Conservation (phyloP, 108 stramenopile genomes). For the Cyclostephanos tholiformis region DNA sequence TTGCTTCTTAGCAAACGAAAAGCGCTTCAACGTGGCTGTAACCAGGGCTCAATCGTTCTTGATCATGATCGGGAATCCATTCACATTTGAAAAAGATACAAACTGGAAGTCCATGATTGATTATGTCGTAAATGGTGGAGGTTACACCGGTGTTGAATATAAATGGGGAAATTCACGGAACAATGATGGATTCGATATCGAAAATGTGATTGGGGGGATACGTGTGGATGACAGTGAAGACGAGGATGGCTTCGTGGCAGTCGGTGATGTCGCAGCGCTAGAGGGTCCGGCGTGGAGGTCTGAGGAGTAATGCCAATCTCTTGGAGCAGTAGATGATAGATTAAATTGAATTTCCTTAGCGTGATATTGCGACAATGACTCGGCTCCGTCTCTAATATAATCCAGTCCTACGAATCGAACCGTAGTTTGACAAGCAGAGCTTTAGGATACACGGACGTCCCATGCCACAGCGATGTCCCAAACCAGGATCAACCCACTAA, state of each 20-base stretch:
- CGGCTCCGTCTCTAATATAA: too few species aligned
- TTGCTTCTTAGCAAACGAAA: slow-evolving; percentile 85
- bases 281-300: slow-evolving; percentile 48
- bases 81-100: slow-evolving; percentile 52
- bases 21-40: slow-evolving; percentile 86
- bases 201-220: slow-evolving; percentile 20
- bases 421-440: too few species aligned
- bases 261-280: slow-evolving; percentile 34
- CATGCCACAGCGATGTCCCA: too few species aligned
- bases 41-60: slow-evolving; percentile 80
- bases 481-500: too few species aligned
- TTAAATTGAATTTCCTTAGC: too few species aligned
- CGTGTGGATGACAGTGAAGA: not conserved
- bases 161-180: slow-evolving; percentile 13
- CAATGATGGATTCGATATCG: slow-evolving; percentile 2
- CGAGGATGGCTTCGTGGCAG: slow-evolving; percentile 12
- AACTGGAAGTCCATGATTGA: slow-evolving; percentile 37
- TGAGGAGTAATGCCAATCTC: slow-evolving; percentile 20
- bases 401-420: too few species aligned
- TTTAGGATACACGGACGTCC: too few species aligned
- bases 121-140: slow-evolving; percentile 21
- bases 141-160: slow-evolving; percentile 30
- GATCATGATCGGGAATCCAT: slow-evolving; percentile 83
- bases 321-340: too few species aligned
- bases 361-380: too few species aligned